Percentiles rank a stretch among this genome's conserved stretches.
Evolutionary conservation across 163 green algal genomes (phyloP).

Genomic region (Scenedesmus sp.): DNA sequence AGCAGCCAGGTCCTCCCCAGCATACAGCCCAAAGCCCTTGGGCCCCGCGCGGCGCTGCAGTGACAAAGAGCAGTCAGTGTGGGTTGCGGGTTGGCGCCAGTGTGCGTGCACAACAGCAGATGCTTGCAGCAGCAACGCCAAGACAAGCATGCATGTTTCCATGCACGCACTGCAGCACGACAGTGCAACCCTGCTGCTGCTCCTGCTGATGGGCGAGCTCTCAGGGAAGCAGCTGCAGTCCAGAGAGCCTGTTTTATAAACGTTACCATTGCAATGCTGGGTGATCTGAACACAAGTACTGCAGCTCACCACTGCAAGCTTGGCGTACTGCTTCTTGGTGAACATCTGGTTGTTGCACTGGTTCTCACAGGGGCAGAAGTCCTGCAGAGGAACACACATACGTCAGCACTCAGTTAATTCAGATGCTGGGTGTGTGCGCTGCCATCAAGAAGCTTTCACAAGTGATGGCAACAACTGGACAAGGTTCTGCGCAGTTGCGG

Average conservation of each 20-base stretch:
- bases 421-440: not conserved
- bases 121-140: not conserved
- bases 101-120: not conserved
- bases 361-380: conserved; percentile 92
- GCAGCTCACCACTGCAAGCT: conserved; percentile 79
- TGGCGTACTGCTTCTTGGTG: conserved; percentile 84
- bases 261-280: not conserved
- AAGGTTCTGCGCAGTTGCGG: not conserved
- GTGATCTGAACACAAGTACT: conserved; percentile 10
- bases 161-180: not conserved
- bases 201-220: not conserved
- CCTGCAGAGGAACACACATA: conserved; percentile 58
- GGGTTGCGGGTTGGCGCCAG: not conserved
- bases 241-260: not conserved
- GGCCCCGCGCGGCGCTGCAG: conserved; percentile 82
- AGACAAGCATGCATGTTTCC: not conserved
- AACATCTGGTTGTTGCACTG: conserved; percentile 97
- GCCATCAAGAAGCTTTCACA: not conserved
- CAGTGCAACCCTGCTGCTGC: not conserved
- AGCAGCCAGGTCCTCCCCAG: conserved; percentile 82
- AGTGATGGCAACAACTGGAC: not conserved
- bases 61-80: not conserved
- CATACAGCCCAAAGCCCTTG: conserved; percentile 96
- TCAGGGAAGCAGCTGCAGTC: not conserved
- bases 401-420: not conserved